phyloP scores from a whole-genome alignment of 73 alveolate species.

The Tetrahymena borealis region DNA sequence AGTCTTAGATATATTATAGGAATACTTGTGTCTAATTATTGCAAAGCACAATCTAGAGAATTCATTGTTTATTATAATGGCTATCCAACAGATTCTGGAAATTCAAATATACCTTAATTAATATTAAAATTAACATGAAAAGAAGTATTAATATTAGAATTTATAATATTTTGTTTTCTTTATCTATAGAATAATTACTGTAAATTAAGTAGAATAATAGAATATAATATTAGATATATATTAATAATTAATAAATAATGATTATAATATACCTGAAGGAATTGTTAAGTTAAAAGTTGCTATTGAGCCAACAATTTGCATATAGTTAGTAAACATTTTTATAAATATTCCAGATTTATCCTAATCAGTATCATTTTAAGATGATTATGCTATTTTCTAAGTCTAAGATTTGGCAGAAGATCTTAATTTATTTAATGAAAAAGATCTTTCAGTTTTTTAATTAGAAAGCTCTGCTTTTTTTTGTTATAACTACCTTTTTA shows the following conservation, averaged over 20 bases:
- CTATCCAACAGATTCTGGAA: not conserved
- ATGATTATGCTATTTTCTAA: not conserved
- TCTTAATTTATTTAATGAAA: not conserved
- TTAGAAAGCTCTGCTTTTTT: too few species aligned
- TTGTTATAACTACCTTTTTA: not conserved
- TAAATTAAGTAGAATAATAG: too few species aligned
- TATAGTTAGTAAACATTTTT: conserved; percentile 5
- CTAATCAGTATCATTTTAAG: not conserved
- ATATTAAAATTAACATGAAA: not conserved
- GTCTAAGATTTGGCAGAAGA: not conserved
- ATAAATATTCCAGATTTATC: not conserved
- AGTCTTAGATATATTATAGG: not conserved
- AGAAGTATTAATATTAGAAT: too few species aligned
- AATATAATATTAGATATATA: not conserved
- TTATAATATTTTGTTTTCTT: too few species aligned
- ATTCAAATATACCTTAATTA: conserved; percentile 14
- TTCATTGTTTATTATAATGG: conserved; percentile 1
- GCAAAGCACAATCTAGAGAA: too few species aligned
- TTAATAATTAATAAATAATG: too few species aligned
- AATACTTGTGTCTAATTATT: not conserved
- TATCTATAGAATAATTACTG: too few species aligned
- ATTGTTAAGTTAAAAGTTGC: not conserved
- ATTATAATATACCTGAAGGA: not conserved
- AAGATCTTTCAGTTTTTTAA: not conserved
- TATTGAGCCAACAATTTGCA: conserved; percentile 6